Base-by-base conservation (phyloP, 768 basidiomycete species). In the Suillus subluteus region DNA sequence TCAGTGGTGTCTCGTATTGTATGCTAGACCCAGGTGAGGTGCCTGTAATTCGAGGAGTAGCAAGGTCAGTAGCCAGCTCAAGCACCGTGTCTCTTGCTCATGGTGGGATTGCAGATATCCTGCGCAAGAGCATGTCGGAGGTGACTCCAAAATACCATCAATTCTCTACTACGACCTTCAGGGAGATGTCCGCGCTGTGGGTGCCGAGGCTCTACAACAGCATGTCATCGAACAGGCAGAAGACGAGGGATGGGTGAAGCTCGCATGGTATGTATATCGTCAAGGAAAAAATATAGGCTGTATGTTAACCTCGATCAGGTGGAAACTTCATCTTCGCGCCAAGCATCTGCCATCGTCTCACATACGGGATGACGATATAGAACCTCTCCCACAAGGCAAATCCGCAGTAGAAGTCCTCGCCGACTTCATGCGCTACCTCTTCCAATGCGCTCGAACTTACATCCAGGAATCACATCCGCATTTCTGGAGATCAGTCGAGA, bases 101-200 rank as follows among this genome's bases (percentile, higher is more conserved):
- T 40, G 13, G 18, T 61, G 7, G 58, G 62, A 32, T 30, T 54
- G 15, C 43, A 85, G 85, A 65, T 85, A 80, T 65, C 86, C 83
- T 6, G 81, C 79, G 1, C 83, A 83, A 65, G 81, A 83, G n/a
- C 74, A 79, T 5, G 74, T 79, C n/a, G 81, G 81, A 4, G 81
- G 82, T 6, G 81, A 84, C 62, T 80, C 78, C 30, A 86, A 85
- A 66, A 83, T 86, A 50, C 85, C 83, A 0, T 82, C 83, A 0
- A 74, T 84, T 40, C 65, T 86, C 16, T 82, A 82, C 65, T 86
- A 86, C 66, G 84, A 84, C 65, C 62, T 68, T 11, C 66, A 75
- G n/a, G 84, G 83, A 2, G 43, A 46, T 0, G 73, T 81, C 4
- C 77, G 71, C 44, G 85, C 84, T 0, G 73, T 80, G 6, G 85